These are phyloP conservation scores for Pichia phayaonensis DNA, from an alignment of 805 yeast genomes.

Conservation along the genomic window DNA sequence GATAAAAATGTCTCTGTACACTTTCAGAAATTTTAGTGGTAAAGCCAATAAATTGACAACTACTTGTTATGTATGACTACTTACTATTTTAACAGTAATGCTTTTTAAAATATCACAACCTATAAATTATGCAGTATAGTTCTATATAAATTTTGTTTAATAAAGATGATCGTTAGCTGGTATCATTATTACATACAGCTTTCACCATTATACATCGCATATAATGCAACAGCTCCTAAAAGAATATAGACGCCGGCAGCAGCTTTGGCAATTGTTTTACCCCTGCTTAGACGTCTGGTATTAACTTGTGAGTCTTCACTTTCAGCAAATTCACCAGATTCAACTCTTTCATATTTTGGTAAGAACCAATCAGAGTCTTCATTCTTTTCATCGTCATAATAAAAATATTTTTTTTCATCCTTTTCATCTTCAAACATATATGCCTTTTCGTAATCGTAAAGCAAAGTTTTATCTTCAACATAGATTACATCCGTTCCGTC, in stretches of 20 bases:
- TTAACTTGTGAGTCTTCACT: background rate
- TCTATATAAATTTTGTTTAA: background rate
- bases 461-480: background rate
- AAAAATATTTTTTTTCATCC: background rate
- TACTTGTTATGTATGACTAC: too few species aligned
- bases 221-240: background rate
- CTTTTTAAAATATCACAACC: background rate
- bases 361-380: background rate
- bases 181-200: background rate
- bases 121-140: background rate
- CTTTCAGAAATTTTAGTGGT: too few species aligned
- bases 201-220: background rate
- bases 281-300: background rate
- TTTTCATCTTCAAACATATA: background rate
- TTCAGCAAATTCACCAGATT: background rate
- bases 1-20: too few species aligned
- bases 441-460: background rate
- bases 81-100: too few species aligned
- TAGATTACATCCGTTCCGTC: background rate
- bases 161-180: background rate
- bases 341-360: background rate
- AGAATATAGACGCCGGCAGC: background rate
- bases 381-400: background rate
- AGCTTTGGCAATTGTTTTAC: background rate
- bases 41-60: too few species aligned